Evolutionary conservation across 495 filamentous ascomycete genomes (phyloP).

Genomic region (Apodospora peruviana): DNA sequence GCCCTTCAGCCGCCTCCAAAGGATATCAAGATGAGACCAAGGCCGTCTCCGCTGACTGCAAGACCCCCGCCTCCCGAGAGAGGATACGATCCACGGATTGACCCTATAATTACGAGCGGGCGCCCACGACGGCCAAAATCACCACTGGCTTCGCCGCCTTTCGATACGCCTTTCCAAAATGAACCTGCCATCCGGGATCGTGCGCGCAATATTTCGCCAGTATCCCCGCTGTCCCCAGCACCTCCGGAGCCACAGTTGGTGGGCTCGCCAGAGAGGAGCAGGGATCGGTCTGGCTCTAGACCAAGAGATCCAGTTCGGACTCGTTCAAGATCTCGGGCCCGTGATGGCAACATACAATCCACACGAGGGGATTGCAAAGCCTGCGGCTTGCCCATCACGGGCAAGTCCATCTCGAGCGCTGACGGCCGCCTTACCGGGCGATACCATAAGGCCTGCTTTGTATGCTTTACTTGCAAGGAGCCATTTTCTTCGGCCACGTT

Average conservation of each 20-base stretch:
- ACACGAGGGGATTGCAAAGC: slow-evolving; percentile 76
- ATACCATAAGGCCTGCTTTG: slow-evolving; percentile 92
- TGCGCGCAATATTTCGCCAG: slow-evolving; percentile 3
- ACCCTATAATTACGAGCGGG: slow-evolving; percentile 21
- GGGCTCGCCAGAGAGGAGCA: slow-evolving; percentile 11
- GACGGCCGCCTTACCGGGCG: slow-evolving; percentile 90
- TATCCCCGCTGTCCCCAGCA: not conserved
- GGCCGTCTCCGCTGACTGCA: slow-evolving; percentile 17
- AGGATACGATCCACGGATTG: slow-evolving; percentile 31
- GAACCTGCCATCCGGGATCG: slow-evolving; percentile 11
- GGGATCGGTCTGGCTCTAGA: slow-evolving; percentile 3
- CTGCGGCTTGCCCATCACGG: slow-evolving; percentile 70
- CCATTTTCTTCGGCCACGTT: slow-evolving; percentile 88
- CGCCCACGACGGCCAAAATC: slow-evolving; percentile 12
- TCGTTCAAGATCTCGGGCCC: slow-evolving; percentile 15
- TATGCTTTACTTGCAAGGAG: slow-evolving; percentile 74
- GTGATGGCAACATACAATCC: slow-evolving; percentile 9
- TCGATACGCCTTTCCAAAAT: slow-evolving; percentile 8
- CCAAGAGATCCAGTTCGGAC: slow-evolving; percentile 2
- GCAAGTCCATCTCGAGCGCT: slow-evolving; percentile 89
- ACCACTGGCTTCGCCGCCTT: slow-evolving; percentile 19
- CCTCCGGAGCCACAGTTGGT: slow-evolving; percentile 11
- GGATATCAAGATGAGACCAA: slow-evolving; percentile 13
- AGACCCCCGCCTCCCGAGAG: slow-evolving; percentile 25
- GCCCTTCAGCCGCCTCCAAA: slow-evolving; percentile 21